phyloP scores from a whole-genome alignment of 352 stramenopile genomes.

The Globisporangium barbulae region DNA sequence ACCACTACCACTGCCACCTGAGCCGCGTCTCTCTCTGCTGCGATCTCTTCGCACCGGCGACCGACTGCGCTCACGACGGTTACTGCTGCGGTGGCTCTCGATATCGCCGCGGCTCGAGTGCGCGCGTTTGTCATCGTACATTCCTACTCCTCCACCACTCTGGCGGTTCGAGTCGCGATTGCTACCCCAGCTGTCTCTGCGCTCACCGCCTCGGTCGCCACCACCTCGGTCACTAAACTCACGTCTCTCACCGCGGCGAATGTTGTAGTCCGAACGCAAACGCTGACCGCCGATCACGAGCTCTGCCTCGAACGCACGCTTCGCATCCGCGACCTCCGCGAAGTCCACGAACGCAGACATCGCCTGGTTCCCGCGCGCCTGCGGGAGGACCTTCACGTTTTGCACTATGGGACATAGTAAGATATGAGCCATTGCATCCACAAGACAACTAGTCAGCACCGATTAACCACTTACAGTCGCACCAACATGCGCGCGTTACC shows the following conservation, averaged over 20 bases:
- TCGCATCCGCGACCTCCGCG: constrained; percentile 31
- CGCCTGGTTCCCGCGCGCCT: constrained; percentile 32
- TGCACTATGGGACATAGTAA: constrained; percentile 29
- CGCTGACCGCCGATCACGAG: constrained; percentile 39
- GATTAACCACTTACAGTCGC: background rate
- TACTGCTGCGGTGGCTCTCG: constrained; percentile 2
- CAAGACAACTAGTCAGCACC: background rate
- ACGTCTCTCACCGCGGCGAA: constrained; percentile 21
- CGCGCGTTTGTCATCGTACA: constrained; percentile 4
- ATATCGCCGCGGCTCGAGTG: constrained; percentile 1
- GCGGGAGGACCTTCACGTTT: constrained; percentile 62
- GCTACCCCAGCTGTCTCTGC: background rate
- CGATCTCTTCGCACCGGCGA: constrained; percentile 14
- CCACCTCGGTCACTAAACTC: background rate
- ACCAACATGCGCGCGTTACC: constrained; percentile 16
- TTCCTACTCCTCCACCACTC: background rate
- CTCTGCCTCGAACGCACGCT: constrained; percentile 39
- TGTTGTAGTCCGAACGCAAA: constrained; percentile 58
- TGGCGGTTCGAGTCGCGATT: background rate
- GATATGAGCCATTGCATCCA: background rate
- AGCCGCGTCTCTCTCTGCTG: constrained; percentile 8
- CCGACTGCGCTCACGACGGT: constrained; percentile 16
- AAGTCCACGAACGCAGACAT: constrained; percentile 75
- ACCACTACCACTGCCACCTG: background rate
- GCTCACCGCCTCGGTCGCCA: background rate